phyloP scores from a whole-genome alignment of 2,329 filamentous ascomycete species.

The Talaromyces marneffei region DNA sequence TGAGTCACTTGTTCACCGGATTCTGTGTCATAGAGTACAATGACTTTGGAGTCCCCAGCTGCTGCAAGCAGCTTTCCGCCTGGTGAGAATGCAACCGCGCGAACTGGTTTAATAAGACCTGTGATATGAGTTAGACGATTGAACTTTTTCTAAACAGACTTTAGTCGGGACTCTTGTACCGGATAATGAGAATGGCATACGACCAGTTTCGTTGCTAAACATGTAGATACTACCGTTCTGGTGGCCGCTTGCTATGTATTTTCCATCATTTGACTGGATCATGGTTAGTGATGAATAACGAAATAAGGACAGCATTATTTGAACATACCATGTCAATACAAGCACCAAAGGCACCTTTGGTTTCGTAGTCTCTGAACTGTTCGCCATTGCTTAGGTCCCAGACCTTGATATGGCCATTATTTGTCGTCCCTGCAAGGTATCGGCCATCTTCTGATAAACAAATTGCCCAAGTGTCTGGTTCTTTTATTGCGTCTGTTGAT shows the following conservation, averaged over 20 bases:
- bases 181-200: constrained; percentile 77
- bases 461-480: constrained; percentile 78
- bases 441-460: constrained; percentile 77
- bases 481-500: constrained; percentile 43
- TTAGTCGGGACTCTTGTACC: constrained; percentile 47
- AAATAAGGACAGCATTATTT: background rate
- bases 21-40: constrained; percentile 84
- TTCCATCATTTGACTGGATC: constrained; percentile 62
- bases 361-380: constrained; percentile 80
- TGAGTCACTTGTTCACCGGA: constrained; percentile 91
- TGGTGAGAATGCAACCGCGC: constrained; percentile 81
- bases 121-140: background rate
- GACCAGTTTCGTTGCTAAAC: constrained; percentile 85
- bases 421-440: constrained; percentile 79
- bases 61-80: constrained; percentile 78
- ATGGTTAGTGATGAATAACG: background rate
- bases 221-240: constrained; percentile 89
- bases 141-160: background rate
- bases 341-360: constrained; percentile 85
- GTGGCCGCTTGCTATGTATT: constrained; percentile 84
- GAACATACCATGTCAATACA: constrained; percentile 66
- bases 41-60: constrained; percentile 80
- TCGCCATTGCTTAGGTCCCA: constrained; percentile 63
- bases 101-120: constrained; percentile 82
- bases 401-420: constrained; percentile 81